phyloP scores from a whole-genome alignment of 2,329 filamentous ascomycete species.

The Graphilbum fragrans region DNA sequence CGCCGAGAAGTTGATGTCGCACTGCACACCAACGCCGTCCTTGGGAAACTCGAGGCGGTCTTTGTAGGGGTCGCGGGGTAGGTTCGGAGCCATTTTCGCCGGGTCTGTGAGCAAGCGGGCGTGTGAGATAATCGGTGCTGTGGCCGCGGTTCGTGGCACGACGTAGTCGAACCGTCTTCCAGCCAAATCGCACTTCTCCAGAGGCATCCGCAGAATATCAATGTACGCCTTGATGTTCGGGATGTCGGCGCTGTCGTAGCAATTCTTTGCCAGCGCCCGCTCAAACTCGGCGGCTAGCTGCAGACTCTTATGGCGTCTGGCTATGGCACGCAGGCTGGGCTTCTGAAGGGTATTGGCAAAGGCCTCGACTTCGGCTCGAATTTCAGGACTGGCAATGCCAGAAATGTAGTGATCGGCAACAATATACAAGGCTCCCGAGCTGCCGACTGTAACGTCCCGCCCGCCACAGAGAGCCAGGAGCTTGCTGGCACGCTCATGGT shows the following conservation, averaged over 20 bases:
- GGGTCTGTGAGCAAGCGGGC: conserved; percentile 36
- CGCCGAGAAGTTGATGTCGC: conserved; percentile 86
- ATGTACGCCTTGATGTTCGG: conserved; percentile 35
- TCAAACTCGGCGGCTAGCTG: conserved; percentile 46
- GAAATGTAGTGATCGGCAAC: conserved; percentile 33
- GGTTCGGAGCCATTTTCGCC: conserved; percentile 34
- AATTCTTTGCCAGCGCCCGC: conserved; percentile 33
- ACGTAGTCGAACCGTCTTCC: conserved; percentile 17
- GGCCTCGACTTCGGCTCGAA: conserved; percentile 28
- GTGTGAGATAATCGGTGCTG: conserved; percentile 22
- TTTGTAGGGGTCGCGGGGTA: conserved; percentile 39
- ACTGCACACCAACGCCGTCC: conserved; percentile 66
- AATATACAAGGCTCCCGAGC: conserved; percentile 11
- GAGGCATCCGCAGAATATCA: conserved; percentile 30
- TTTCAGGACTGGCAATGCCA: conserved; percentile 35
- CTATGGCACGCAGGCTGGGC: conserved; percentile 26
- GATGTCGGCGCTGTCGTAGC: conserved; percentile 27
- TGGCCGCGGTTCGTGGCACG: conserved; percentile 24
- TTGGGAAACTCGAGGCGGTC: conserved; percentile 68
- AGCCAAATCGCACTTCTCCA: conserved; percentile 11
- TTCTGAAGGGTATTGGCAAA: conserved; percentile 17
- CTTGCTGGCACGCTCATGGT: conserved; percentile 31
- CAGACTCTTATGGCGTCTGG: conserved; percentile 39
- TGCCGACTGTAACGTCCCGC: conserved; percentile 11
- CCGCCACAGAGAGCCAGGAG: conserved; percentile 24